phyloP scores from a whole-genome alignment of 805 yeast species.

The Tetrapisispora phaffii region DNA sequence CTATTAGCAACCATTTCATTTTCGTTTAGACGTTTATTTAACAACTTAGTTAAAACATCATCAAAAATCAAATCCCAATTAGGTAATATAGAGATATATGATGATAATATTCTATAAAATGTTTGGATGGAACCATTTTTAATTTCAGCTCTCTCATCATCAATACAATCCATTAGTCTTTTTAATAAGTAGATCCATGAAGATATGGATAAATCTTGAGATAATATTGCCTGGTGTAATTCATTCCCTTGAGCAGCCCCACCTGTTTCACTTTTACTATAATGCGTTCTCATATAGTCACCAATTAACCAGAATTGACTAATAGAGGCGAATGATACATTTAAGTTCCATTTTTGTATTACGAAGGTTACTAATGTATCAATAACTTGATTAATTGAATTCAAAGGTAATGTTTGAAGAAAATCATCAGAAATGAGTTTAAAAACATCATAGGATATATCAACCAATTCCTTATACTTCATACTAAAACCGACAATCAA shows the following conservation, averaged over 20 bases:
- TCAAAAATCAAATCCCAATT: conserved; percentile 62
- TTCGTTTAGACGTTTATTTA: conserved; percentile 24
- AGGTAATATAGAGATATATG: conserved; percentile 50
- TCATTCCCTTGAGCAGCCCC: conserved; percentile 14
- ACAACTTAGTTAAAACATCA: conserved; percentile 50
- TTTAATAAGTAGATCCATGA: conserved; percentile 59
- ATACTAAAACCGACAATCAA: conserved; percentile 33
- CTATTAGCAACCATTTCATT: conserved; percentile 37
- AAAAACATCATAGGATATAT: conserved; percentile 68
- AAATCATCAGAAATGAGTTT: conserved; percentile 83
- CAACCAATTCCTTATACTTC: conserved; percentile 41
- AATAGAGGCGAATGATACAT: conserved; percentile 82
- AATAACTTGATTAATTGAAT: conserved; percentile 53
- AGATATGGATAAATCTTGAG: conserved; percentile 28
- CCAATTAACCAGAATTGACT: conserved; percentile 90
- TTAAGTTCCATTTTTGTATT: conserved; percentile 60
- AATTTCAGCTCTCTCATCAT: conserved; percentile 65
- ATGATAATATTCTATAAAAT: conserved; percentile 68
- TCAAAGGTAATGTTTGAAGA: conserved; percentile 56
- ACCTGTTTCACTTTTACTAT: conserved; percentile 3
- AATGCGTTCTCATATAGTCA: conserved; percentile 46
- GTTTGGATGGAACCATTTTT: conserved; percentile 87
- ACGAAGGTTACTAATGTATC: conserved; percentile 68
- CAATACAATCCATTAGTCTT: conserved; percentile 51
- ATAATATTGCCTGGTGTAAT: conserved; percentile 11